phyloP scores from a whole-genome alignment of 2,329 filamentous ascomycete species.

The Penicillium sp. region DNA sequence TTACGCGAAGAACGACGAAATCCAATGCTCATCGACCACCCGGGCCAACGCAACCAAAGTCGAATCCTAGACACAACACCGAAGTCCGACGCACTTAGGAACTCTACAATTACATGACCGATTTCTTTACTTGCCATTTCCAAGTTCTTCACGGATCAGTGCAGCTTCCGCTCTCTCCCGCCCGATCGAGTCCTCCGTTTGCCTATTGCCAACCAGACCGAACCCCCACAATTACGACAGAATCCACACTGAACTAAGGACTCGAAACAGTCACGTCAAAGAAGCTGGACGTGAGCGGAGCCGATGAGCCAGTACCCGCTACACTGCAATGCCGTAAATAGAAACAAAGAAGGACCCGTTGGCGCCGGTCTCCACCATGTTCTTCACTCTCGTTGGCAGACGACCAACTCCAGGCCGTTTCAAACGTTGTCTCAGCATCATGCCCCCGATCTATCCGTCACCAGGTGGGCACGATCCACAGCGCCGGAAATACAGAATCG shows the following conservation, averaged over 20 bases:
- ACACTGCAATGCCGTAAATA: neutral
- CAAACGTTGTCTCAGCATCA: slow-evolving; percentile 7
- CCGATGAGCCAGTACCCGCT: neutral
- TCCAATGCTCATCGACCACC: too few relatives aligned
- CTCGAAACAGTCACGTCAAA: neutral
- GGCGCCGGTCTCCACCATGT: slow-evolving; percentile 2
- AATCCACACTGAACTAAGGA: neutral
- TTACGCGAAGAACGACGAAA: too few relatives aligned
- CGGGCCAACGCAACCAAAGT: too few relatives aligned
- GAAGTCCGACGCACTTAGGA: too few relatives aligned
- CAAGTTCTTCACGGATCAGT: too few relatives aligned
- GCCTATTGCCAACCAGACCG: slow-evolving; percentile 1
- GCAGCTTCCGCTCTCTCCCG: too few relatives aligned
- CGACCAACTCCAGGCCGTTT: neutral
- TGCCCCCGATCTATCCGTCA: neutral
- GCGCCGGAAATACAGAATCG: neutral
- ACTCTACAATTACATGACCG: too few relatives aligned
- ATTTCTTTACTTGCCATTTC: too few relatives aligned
- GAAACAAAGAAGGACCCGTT: neutral
- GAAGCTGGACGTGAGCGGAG: neutral
- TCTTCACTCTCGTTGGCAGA: slow-evolving; percentile 1
- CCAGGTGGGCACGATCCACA: neutral
- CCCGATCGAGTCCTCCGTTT: neutral
- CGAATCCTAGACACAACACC: too few relatives aligned
- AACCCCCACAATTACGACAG: neutral